Conservation (phyloP, 495 filamentous ascomycete genomes). For the Coniosporium apollinis region DNA sequence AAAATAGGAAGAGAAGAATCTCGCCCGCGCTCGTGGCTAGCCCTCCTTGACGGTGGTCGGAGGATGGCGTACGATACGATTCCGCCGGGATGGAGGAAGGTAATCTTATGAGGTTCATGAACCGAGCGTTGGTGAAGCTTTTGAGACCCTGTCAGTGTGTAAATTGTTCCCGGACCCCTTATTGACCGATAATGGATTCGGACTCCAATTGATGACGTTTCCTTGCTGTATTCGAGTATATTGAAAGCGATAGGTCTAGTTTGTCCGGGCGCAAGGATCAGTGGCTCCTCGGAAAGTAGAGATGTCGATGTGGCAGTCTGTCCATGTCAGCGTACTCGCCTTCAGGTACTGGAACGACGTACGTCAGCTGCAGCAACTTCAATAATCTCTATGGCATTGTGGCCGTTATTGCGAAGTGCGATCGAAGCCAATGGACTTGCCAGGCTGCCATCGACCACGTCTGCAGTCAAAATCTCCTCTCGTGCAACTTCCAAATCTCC, state of each 20-base stretch:
- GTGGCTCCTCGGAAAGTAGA: conserved; percentile 5
- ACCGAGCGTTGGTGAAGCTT: conserved; percentile 11
- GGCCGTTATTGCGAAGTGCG: conserved; percentile 27
- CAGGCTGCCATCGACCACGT: conserved; percentile 29
- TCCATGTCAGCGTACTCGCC: not conserved
- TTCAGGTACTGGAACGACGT: conserved; percentile 13
- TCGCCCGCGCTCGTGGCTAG: conserved; percentile 5
- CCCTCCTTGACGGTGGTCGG: conserved; percentile 34
- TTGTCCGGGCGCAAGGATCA: conserved; percentile 26
- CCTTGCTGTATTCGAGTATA: conserved; percentile 11
- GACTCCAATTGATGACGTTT: conserved; percentile 1
- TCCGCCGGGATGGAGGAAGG: conserved; percentile 37
- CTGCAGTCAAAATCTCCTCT: conserved; percentile 28
- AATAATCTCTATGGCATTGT: conserved; percentile 20
- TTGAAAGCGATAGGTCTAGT: conserved; percentile 23
- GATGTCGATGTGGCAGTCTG: conserved; percentile 1
- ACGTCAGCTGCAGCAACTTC: conserved; percentile 18
- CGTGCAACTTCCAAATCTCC: conserved; percentile 19
- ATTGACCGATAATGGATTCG: not conserved
- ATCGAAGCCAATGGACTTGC: conserved; percentile 31
- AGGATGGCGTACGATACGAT: conserved; percentile 47
- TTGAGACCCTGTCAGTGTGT: not conserved
- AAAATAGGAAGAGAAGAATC: conserved; percentile 25
- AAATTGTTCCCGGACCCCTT: conserved; percentile 3
- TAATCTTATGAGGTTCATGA: conserved; percentile 36